Evolutionary conservation across 179 eudicot genomes (phyloP).

Genomic region (Gypsophila paniculata): DNA sequence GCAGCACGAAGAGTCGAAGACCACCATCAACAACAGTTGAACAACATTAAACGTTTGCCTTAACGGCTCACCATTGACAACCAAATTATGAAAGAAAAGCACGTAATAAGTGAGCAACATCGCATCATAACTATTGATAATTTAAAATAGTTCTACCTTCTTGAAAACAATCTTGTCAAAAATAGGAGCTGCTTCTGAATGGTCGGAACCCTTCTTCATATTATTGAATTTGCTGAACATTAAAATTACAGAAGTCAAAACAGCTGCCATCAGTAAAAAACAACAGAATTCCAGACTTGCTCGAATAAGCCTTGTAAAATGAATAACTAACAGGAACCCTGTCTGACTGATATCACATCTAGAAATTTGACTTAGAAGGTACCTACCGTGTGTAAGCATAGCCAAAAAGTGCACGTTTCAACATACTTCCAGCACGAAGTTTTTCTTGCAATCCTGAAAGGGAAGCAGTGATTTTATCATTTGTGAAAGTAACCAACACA

Average conservation of each 20-base stretch:
- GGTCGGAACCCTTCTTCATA: constrained; percentile 72
- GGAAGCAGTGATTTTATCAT: constrained; percentile 13
- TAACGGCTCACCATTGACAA: not conserved
- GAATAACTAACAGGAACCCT: not conserved
- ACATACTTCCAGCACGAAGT: constrained; percentile 66
- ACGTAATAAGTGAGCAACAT: not conserved
- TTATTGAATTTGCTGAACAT: constrained; percentile 59
- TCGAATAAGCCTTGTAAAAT: not conserved
- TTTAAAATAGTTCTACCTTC: constrained; percentile 43
- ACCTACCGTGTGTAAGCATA: constrained; percentile 71
- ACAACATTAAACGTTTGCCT: not conserved
- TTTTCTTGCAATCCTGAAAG: constrained; percentile 74
- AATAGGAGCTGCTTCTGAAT: constrained; percentile 70
- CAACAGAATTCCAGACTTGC: not conserved
- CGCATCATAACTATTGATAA: not conserved
- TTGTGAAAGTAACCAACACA: not conserved
- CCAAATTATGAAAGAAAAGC: not conserved
- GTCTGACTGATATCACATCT: not conserved
- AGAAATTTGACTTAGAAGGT: not conserved
- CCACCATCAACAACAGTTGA: not conserved
- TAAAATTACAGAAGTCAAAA: not conserved
- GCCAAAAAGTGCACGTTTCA: constrained; percentile 56
- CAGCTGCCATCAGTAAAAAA: not conserved
- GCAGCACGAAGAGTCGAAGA: too few species aligned
- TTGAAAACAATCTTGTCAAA: constrained; percentile 81